phyloP scores from a whole-genome alignment of 2,329 filamentous ascomycete genomes.

The Aspergillus alliaceus region DNA sequence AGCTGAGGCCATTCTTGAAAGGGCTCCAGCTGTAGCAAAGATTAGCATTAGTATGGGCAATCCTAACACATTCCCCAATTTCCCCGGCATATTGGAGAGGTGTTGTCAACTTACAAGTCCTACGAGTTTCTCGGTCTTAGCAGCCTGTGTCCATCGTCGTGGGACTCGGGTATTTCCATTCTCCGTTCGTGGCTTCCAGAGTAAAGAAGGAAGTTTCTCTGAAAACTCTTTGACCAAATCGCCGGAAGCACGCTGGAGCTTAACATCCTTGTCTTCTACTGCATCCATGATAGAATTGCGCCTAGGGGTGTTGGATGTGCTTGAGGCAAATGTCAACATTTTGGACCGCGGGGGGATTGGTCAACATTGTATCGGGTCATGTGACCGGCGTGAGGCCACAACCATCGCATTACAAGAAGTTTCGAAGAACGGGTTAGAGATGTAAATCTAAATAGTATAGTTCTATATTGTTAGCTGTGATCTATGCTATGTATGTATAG shows the following conservation, averaged over 20 bases:
- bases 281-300: slow-evolving; percentile 41
- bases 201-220: slow-evolving; percentile 41
- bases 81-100: not conserved
- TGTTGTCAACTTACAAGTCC: slow-evolving; percentile 35
- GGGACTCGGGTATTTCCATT: slow-evolving; percentile 27
- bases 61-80: slow-evolving; percentile 8
- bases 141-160: slow-evolving; percentile 39
- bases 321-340: slow-evolving; percentile 5
- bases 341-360: slow-evolving; percentile 19
- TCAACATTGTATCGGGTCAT: slow-evolving; percentile 8
- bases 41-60: not conserved
- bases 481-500: not conserved
- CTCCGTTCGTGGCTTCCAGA: slow-evolving; percentile 37
- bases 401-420: not conserved
- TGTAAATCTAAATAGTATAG: not conserved
- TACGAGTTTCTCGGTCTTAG: slow-evolving; percentile 41
- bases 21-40: slow-evolving; percentile 64
- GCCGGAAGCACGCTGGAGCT: slow-evolving; percentile 47
- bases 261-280: slow-evolving; percentile 45
- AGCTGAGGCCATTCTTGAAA: slow-evolving; percentile 97
- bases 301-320: not conserved
- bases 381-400: slow-evolving; percentile 5
- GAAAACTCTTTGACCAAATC: slow-evolving; percentile 45
- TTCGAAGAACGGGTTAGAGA: not conserved
- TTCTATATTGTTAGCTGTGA: too few species aligned